Evolutionary conservation across 2,329 filamentous ascomycete species (phyloP).

Genomic region (Triangularia setosa): DNA sequence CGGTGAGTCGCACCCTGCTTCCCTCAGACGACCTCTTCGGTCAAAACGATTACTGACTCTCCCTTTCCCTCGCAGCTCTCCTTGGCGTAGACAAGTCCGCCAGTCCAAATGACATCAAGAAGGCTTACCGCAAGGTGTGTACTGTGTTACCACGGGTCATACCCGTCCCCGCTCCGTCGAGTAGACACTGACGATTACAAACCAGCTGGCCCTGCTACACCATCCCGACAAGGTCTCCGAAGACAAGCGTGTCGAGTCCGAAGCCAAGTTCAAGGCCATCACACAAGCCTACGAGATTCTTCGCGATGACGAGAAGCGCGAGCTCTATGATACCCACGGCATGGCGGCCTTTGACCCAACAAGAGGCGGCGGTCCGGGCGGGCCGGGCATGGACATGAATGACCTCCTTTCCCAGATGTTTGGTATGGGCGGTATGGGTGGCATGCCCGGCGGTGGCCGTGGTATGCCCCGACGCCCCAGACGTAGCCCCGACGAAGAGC

Average conservation of each 20-base stretch:
- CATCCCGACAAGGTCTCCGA: slow-evolving; percentile 96
- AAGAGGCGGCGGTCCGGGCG: slow-evolving; percentile 55
- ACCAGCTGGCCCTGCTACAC: slow-evolving; percentile 75
- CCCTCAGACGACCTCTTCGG: background rate
- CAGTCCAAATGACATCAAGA: slow-evolving; percentile 79
- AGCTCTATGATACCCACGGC: slow-evolving; percentile 88
- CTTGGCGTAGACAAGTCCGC: slow-evolving; percentile 71
- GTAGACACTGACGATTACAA: slow-evolving; percentile 12
- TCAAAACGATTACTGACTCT: background rate
- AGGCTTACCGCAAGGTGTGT: slow-evolving; percentile 88
- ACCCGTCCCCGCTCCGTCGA: slow-evolving; percentile 14
- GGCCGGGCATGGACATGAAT: slow-evolving; percentile 77
- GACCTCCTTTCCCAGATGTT: slow-evolving; percentile 96
- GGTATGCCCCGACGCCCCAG: slow-evolving; percentile 58
- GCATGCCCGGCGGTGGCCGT: slow-evolving; percentile 41
- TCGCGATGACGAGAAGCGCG: slow-evolving; percentile 87
- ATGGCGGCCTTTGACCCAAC: slow-evolving; percentile 91
- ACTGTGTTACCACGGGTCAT: slow-evolving; percentile 4
- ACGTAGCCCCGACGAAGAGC: slow-evolving; percentile 78
- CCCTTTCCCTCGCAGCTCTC: slow-evolving; percentile 59
- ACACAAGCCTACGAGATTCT: slow-evolving; percentile 98
- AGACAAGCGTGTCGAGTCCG: slow-evolving; percentile 77
- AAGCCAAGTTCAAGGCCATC: slow-evolving; percentile 87
- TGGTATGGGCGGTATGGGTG: slow-evolving; percentile 53
- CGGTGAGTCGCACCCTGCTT: slow-evolving; percentile 29